Conservation (phyloP, 2,329 filamentous ascomycete species). For the Raffaelea arxii region DNA sequence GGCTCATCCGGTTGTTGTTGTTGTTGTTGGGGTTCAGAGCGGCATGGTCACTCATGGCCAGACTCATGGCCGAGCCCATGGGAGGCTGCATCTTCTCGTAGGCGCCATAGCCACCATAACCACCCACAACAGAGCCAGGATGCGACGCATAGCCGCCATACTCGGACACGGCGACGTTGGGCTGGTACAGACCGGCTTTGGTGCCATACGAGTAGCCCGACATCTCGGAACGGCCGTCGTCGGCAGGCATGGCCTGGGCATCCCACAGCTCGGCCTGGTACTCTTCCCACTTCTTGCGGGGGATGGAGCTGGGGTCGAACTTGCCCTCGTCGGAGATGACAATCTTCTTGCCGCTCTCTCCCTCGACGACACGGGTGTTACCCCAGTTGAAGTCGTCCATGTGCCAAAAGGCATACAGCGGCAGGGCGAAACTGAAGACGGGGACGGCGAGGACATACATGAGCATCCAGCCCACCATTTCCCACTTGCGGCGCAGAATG, state of each 20-base stretch:
- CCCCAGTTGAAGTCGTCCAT: conserved; percentile 99
- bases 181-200: conserved; percentile 51
- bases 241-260: conserved; percentile 73
- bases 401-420: conserved; percentile 95
- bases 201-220: conserved; percentile 95
- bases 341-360: conserved; percentile 85
- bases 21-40: no score
- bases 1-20: conserved; percentile 45
- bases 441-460: conserved; percentile 88
- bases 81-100: conserved; percentile 34
- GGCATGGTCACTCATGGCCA: conserved; percentile 61
- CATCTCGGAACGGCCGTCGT: conserved; percentile 75
- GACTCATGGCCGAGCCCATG: conserved; percentile 56
- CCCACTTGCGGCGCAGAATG: conserved; percentile 93
- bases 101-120: neutral
- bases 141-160: conserved; percentile 55
- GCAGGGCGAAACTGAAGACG: conserved; percentile 82
- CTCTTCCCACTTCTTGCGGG: conserved; percentile 98
- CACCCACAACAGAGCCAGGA: conserved; percentile 33
- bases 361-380: conserved; percentile 94
- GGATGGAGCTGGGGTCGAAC: conserved; percentile 86
- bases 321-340: conserved; percentile 96
- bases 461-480: conserved; percentile 99
- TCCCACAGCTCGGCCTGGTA: conserved; percentile 99
- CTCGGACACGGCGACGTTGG: conserved; percentile 48